These are phyloP conservation scores for Canavalia ensiformis DNA, from an alignment of 306 rosid genomes.

Conservation along the genomic window DNA sequence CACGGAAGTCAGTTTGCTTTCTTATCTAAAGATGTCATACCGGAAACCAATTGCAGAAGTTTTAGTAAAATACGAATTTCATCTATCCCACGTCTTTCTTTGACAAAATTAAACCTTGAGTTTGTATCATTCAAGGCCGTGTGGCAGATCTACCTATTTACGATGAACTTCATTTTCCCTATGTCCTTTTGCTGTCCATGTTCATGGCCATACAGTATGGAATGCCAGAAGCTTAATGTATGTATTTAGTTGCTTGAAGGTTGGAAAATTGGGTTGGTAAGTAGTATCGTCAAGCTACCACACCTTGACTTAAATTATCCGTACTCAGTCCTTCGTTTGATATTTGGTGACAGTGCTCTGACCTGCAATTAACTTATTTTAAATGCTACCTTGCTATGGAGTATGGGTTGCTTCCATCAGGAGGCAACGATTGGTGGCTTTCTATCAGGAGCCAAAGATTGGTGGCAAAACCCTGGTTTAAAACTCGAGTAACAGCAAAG, in stretches of 20 bases:
- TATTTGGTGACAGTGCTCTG: too few species aligned
- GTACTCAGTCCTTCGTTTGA: too few species aligned
- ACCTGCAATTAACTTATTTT: too few species aligned
- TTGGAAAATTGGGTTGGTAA: not conserved
- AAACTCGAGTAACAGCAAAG: too few species aligned
- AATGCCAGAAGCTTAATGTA: slow-evolving; percentile 7
- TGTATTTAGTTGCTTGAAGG: not conserved
- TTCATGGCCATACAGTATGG: slow-evolving; percentile 29
- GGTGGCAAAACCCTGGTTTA: too few species aligned
- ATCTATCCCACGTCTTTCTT: not conserved
- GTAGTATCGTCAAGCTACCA: slow-evolving; percentile 24
- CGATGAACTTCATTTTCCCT: slow-evolving; percentile 11
- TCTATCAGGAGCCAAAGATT: too few species aligned
- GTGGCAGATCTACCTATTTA: slow-evolving; percentile 1
- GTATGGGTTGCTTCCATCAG: too few species aligned
- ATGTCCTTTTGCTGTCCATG: not conserved
- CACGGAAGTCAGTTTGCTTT: slow-evolving; percentile 15
- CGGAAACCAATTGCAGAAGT: slow-evolving; percentile 20
- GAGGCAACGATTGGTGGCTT: too few species aligned
- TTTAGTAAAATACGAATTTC: slow-evolving; percentile 9
- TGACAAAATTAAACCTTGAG: slow-evolving; percentile 19
- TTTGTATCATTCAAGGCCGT: slow-evolving; percentile 24
- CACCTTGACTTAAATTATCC: slow-evolving; percentile 42
- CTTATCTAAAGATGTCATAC: slow-evolving; percentile 31
- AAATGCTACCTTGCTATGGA: too few species aligned